Percentiles rank a stretch among this genome's conserved stretches.
Evolutionary conservation across 2,329 filamentous ascomycete genomes (phyloP).

Genomic region (Alternaria brassicicola): DNA sequence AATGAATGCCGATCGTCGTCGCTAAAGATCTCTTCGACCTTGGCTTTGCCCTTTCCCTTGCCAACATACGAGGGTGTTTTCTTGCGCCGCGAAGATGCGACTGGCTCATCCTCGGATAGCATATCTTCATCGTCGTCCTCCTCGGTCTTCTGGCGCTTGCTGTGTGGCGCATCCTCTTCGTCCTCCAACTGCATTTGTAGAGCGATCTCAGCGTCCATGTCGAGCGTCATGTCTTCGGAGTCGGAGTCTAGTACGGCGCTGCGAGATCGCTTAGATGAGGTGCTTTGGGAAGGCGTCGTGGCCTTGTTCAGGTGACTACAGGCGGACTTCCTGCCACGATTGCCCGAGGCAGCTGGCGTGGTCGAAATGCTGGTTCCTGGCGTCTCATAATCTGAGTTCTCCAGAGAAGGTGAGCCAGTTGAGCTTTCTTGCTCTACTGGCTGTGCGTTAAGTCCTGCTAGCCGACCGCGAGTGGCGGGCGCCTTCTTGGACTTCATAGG

Average conservation of each 20-base stretch:
- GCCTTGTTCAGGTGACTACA: conserved; percentile 28
- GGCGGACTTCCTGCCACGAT: conserved; percentile 29
- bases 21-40: conserved; percentile 8
- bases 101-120: conserved; percentile 11
- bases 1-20: conserved; percentile 16
- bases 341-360: conserved; percentile 58
- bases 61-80: conserved; percentile 17
- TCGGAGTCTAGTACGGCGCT: conserved; percentile 33
- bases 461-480: conserved; percentile 14
- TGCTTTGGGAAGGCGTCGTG: conserved; percentile 17
- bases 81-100: conserved; percentile 14
- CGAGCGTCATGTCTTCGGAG: conserved; percentile 41
- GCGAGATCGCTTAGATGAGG: conserved; percentile 34
- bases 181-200: conserved; percentile 61
- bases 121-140: conserved; percentile 44
- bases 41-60: conserved; percentile 28
- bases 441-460: conserved; percentile 14
- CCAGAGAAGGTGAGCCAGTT: conserved; percentile 40
- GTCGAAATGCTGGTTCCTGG: conserved; percentile 65
- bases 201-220: conserved; percentile 62
- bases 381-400: conserved; percentile 62
- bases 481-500: conserved; percentile 29
- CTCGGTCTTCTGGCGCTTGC: conserved; percentile 47
- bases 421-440: conserved; percentile 33
- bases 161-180: conserved; percentile 53